These are phyloP conservation scores for Eimeria sp. DNA, from an alignment of 169 alveolate genomes.

Conservation along the genomic window DNA sequence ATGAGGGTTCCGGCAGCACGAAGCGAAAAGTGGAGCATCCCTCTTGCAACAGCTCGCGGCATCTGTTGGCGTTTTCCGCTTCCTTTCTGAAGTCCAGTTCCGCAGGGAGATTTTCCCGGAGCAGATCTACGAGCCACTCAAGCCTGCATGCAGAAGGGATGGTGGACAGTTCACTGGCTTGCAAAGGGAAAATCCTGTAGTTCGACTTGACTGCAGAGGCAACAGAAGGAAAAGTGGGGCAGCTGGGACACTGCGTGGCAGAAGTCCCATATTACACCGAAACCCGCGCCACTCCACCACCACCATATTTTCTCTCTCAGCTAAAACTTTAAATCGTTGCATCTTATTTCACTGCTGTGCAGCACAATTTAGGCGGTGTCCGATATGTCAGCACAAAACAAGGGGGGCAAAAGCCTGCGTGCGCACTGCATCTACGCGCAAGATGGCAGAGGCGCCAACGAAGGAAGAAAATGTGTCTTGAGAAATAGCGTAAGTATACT, in stretches of 20 bases:
- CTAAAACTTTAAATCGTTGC: background rate
- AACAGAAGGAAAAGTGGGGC: background rate
- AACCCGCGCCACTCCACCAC: background rate
- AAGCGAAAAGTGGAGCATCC: constrained; percentile 16
- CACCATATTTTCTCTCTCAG: background rate
- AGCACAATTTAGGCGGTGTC: background rate
- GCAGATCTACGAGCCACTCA: constrained; percentile 78
- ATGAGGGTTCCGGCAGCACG: constrained; percentile 42
- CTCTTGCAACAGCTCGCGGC: constrained; percentile 45
- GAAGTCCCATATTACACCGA: background rate
- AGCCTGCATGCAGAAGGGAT: constrained; percentile 55
- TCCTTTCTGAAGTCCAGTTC: constrained; percentile 78
- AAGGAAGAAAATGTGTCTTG: background rate
- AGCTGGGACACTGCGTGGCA: background rate
- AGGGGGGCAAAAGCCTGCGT: background rate
- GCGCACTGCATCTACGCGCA: background rate
- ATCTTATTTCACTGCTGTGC: background rate
- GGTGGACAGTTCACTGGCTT: background rate
- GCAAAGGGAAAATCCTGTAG: background rate
- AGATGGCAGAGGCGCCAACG: background rate
- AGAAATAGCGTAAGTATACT: background rate
- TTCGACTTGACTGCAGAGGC: background rate
- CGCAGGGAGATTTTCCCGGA: constrained; percentile 75
- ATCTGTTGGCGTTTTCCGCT: constrained; percentile 74
- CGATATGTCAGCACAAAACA: background rate